Conservation (phyloP, 1,284 basidiomycete species). For the Ceratobasidium sp. region DNA sequence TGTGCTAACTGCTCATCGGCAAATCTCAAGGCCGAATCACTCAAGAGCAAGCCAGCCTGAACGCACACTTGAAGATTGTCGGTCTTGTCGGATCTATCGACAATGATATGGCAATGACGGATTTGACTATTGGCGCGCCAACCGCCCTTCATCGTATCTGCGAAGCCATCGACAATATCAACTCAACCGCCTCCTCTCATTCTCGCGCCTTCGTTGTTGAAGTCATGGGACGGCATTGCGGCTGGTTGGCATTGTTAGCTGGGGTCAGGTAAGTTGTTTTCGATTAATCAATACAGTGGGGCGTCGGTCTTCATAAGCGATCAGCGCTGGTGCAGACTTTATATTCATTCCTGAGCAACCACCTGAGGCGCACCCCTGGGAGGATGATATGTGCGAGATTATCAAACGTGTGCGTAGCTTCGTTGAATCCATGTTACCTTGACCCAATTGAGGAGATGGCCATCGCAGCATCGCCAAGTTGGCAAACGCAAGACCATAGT, state of each 20-base stretch:
- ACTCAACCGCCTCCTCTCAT: conserved; percentile 95
- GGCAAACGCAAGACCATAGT: conserved; percentile 99
- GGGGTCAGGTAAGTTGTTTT: conserved; percentile 79
- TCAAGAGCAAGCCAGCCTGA: conserved; percentile 75
- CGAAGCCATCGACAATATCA: conserved; percentile 98
- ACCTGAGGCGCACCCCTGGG: conserved; percentile 84
- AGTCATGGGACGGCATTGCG: conserved; percentile 99
- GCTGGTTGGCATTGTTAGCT: conserved; percentile 95
- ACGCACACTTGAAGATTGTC: conserved; percentile 92
- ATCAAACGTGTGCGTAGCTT: conserved; percentile 74
- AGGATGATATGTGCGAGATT: conserved; percentile 90
- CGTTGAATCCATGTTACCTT: neutral
- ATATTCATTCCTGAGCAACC: conserved; percentile 97
- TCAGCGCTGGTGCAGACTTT: conserved; percentile 92
- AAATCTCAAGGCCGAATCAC: conserved; percentile 74
- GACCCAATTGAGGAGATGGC: neutral
- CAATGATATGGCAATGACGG: conserved; percentile 99
- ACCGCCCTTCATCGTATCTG: conserved; percentile 97
- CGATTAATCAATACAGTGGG: neutral
- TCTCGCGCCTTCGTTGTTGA: conserved; percentile 98
- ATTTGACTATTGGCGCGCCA: conserved; percentile 95
- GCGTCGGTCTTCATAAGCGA: neutral
- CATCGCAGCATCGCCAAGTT: conserved; percentile 80
- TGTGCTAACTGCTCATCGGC: conserved; percentile 50
- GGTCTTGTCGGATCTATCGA: conserved; percentile 98